Evolutionary conservation across 768 basidiomycete genomes (phyloP), one percentile per base, ranked within the genome.

Genomic region (Neoboletus subvelutipes): DNA sequence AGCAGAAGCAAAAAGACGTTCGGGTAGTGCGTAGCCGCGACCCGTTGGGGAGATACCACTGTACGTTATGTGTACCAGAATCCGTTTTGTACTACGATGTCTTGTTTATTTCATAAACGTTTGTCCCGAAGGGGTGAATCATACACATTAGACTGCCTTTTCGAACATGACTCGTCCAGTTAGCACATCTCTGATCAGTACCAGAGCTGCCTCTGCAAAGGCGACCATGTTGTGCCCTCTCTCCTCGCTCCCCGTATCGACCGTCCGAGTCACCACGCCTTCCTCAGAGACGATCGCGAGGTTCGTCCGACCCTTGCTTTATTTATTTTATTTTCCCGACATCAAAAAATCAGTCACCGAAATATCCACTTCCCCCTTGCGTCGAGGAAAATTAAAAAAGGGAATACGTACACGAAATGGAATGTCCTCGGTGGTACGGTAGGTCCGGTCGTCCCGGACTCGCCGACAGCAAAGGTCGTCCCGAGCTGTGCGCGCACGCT

Each of bases 1-100:
- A 61, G 80, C 87, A 26, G 77, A 77, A 45, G 74, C 76, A 54
- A 80, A 79, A 60, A 81, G 81, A 68, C 74, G 61, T 1, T 60
- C 58, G 45, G 65, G 60, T 58, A 58, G 60, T 31, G 54, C 31
- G 5, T 65, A 59, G 45, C 22, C 26, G 17, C 12, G 18, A 28
- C 26, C 24, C 43, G 17, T 26, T 5, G 34, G 4, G 7, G 18
- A 7, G 6, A 39, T 31, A 37, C n/a, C 45, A 43, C 18, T 28
- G 31, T 33, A 33, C 31, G 13, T 15, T 33, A 33, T 6, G 6
- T 8, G 29, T 41, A 0, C 10, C 42, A 17, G 11, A 18, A n/a
- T n/a, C 11, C 18, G 20, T 17, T 20, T 7, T 22, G 31, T 20
- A n/a, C 29, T 48, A 48, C 17, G 2, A 17, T 24, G 12, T 8